Base-by-base conservation (phyloP, 2,329 filamentous ascomycete species). In the Fusarium illudens region DNA sequence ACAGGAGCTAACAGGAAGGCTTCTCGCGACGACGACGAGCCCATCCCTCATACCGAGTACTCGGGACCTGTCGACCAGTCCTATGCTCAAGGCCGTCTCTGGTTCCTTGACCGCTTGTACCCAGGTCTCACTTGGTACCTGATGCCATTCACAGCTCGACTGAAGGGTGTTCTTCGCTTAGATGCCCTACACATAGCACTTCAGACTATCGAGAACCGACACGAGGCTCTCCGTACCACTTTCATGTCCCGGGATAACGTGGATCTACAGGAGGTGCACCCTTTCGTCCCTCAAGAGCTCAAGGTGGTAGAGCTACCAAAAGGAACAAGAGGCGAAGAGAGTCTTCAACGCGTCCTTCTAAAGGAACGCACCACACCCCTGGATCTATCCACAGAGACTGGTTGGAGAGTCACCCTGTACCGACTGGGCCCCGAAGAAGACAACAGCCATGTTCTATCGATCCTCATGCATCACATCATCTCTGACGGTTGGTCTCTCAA, bases 391-490 rank as follows among this genome's bases (percentile, higher is more conserved):
- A 27, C 20, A 0, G 62, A 71, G 10, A 42, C 66, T 1, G 62
- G 67, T 4, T 73, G 69, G 71, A 63, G 64, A 32, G 60, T 71
- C 8, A 36, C 55, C 0, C 2, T 73, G 1, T 61, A 63, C 3
- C 44, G 46, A 15, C 33, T 71, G 0, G 58, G 54, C 2, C 17
- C 62, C 8, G 48, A 51, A 12, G 32, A 48, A 4, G 20, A 49
- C 1, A 17, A 64, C 1, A 20, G 62, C 9, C 56, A 70, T 9
- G 37, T 62, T 2, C 44, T 71, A 1, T 72, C 66, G 0, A 39
- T 73, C 7, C 56, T 68, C 8, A 64, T 73, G 62, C 72, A 75
- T 33, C 70, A 74, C 30, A 71, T 72, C 11, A 66, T 72, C 6
- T 64, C 64, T 0, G 72, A 75, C 33, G 73, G 71, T 3, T 75